Conservation (phyloP, 306 rosid genomes). For the Prunus davidiana region DNA sequence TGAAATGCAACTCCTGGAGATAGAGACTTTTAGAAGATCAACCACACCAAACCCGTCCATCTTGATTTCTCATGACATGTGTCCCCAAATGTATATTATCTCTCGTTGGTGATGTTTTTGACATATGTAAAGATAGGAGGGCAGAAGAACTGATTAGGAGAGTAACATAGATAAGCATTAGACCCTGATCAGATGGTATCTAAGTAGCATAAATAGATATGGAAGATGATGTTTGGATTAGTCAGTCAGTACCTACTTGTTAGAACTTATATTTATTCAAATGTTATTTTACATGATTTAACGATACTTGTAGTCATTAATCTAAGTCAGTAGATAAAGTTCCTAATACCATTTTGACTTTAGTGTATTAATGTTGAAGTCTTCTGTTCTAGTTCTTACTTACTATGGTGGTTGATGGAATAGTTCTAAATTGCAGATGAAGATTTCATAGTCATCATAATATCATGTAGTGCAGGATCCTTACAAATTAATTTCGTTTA, state of each 20-base stretch:
- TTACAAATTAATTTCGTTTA: conserved; percentile 1
- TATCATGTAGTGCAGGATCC: not conserved
- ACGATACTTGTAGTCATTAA: not conserved
- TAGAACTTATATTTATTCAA: not conserved
- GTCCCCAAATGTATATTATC: not conserved
- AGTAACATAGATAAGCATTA: not conserved
- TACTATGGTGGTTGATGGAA: not conserved
- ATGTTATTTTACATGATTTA: not conserved
- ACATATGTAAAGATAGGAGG: not conserved
- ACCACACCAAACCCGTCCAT: not conserved
- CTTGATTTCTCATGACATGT: not conserved
- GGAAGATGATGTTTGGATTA: not conserved
- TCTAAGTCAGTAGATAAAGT: not conserved
- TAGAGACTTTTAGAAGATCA: not conserved
- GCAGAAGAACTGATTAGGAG: not conserved
- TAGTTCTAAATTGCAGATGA: not conserved
- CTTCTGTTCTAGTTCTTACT: not conserved
- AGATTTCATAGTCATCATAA: not conserved
- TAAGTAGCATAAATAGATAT: not conserved
- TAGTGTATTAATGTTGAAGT: not conserved
- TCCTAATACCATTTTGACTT: not conserved
- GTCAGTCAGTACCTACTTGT: not conserved
- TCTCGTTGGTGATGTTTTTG: not conserved
- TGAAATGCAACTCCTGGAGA: not conserved
- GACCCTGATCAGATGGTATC: not conserved